Percentiles rank a stretch among this genome's conserved stretches.
These are phyloP conservation scores for Anethum foeniculum DNA, from an alignment of 140 eudicot species.

Conservation along the genomic window DNA sequence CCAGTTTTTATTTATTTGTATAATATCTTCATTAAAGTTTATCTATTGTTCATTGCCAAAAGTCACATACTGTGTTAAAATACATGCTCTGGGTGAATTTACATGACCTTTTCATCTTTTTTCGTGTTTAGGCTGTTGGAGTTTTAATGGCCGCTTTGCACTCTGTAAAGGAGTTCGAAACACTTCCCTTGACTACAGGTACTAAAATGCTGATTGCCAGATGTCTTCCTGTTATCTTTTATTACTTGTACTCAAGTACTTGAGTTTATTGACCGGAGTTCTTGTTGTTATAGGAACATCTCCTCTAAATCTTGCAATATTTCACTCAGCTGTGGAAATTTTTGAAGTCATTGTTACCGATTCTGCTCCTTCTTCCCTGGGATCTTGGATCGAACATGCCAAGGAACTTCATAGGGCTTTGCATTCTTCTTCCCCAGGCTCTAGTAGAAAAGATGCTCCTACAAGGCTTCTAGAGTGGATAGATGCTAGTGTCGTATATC, in stretches of 20 bases:
- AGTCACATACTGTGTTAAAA: neutral
- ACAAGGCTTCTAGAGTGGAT: conserved; percentile 84
- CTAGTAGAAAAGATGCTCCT: conserved; percentile 93
- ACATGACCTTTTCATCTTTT: neutral
- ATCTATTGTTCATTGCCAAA: neutral
- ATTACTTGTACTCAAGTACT: neutral
- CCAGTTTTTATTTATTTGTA: neutral
- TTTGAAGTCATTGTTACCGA: conserved; percentile 78
- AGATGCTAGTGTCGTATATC: conserved; percentile 91
- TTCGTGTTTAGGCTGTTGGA: conserved; percentile 54
- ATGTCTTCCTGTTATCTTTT: conserved; percentile 3
- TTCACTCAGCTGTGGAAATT: conserved; percentile 92
- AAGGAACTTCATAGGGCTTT: conserved; percentile 80
- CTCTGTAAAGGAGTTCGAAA: conserved; percentile 76
- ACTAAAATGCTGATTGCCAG: conserved; percentile 9
- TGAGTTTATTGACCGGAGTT: conserved; percentile 10
- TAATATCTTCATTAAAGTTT: neutral
- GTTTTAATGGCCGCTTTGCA: conserved; percentile 72
- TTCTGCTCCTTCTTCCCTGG: conserved; percentile 71
- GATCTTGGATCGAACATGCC: conserved; percentile 85
- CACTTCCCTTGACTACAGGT: conserved; percentile 52
- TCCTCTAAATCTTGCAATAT: conserved; percentile 84
- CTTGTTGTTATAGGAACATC: conserved; percentile 43
- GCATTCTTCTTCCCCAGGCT: conserved; percentile 92
- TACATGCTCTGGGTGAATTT: neutral